phyloP scores from a whole-genome alignment of 768 basidiomycete species.

The Leucosporidium creatinivorum region DNA sequence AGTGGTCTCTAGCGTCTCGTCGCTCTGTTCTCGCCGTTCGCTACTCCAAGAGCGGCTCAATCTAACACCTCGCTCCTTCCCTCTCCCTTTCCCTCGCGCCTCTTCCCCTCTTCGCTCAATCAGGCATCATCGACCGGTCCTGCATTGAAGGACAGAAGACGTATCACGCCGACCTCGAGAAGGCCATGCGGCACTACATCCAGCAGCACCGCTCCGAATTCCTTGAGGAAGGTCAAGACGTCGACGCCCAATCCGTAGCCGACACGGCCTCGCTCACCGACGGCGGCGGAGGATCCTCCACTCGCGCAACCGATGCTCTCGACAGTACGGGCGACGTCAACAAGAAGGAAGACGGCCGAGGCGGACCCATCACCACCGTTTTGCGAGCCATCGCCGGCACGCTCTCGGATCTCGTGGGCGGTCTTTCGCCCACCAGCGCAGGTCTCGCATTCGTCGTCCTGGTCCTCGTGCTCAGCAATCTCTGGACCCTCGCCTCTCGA shows the following conservation, averaged over 20 bases:
- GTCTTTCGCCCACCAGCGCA: conserved; percentile 15
- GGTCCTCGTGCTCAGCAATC: conserved; percentile 64
- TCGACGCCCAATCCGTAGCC: not conserved
- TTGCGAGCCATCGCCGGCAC: not conserved
- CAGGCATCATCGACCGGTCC: conserved; percentile 88
- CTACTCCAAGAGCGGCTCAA: not conserved
- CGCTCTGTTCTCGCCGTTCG: not conserved
- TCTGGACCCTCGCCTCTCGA: conserved; percentile 54
- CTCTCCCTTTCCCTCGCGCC: conserved; percentile 6
- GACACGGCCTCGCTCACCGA: not conserved
- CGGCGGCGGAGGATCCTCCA: not conserved
- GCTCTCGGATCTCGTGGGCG: conserved; percentile 17
- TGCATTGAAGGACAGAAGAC: conserved; percentile 84
- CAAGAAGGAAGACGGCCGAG: not conserved
- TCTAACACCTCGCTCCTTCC: conserved; percentile 1
- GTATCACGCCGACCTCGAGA: conserved; percentile 75
- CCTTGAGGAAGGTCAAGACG: conserved; percentile 58
- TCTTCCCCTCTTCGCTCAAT: not conserved
- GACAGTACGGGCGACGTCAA: not conserved
- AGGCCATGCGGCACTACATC: conserved; percentile 80
- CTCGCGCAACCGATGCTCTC: not conserved
- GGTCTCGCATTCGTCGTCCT: conserved; percentile 64
- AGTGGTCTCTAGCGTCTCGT: not conserved
- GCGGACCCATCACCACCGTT: no score
- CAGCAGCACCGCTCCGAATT: conserved; percentile 84